Evolutionary conservation across 2,329 filamentous ascomycete genomes (phyloP).

Genomic region (Ambrosiella beaveri): DNA sequence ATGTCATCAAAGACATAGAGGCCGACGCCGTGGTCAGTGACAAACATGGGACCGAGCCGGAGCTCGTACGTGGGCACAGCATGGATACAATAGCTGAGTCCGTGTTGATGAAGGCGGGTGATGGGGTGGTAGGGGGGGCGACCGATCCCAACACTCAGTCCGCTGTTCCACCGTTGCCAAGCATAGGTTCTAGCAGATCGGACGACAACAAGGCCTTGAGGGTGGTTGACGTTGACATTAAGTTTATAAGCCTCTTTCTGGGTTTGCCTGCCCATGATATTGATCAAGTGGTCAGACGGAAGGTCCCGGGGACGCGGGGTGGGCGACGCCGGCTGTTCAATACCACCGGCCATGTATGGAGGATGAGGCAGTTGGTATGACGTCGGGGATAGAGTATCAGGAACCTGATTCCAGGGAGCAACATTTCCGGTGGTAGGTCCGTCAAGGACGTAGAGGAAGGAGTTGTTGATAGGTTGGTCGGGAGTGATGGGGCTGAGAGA

Average conservation of each 20-base stretch:
- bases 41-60: background rate
- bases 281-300: background rate
- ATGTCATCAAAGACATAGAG: background rate
- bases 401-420: background rate
- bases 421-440: too few species aligned
- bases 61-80: background rate
- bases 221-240: background rate
- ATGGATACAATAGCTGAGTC: background rate
- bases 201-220: background rate
- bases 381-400: background rate
- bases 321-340: background rate
- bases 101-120: background rate
- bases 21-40: background rate
- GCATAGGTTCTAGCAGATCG: background rate
- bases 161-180: background rate
- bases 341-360: background rate
- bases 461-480: too few species aligned
- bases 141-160: background rate
- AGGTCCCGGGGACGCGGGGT: background rate
- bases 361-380: background rate
- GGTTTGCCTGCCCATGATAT: background rate
- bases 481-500: too few species aligned
- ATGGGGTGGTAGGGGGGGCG: background rate
- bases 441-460: too few species aligned
- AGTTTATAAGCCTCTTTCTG: background rate